Conservation (phyloP, 306 rosid species). For the Quillaja saponaria region DNA sequence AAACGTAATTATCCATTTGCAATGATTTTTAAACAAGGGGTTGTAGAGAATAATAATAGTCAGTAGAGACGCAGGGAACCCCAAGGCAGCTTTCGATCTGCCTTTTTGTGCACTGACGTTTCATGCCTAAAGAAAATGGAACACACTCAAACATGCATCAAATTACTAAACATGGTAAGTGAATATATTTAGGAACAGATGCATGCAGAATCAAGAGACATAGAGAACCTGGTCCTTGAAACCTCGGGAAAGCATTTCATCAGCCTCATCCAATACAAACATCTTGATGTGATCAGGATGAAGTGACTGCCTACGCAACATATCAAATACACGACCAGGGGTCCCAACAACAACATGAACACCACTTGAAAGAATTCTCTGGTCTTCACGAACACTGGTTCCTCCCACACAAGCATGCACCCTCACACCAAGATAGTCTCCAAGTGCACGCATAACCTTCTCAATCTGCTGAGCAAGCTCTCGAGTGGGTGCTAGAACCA, state of each 20-base stretch:
- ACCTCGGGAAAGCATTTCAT: constrained; percentile 82
- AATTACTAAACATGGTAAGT: background rate
- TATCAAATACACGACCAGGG: constrained; percentile 83
- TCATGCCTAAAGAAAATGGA: no score
- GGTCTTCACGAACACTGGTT: constrained; percentile 78
- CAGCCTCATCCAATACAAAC: constrained; percentile 90
- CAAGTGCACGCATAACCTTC: constrained; percentile 87
- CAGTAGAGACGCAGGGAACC: no score
- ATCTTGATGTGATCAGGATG: constrained; percentile 65
- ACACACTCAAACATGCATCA: background rate
- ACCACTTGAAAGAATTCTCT: constrained; percentile 66
- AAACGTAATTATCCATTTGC: no score
- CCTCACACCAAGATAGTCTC: constrained; percentile 76
- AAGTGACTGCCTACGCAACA: constrained; percentile 75
- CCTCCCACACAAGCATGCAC: constrained; percentile 88
- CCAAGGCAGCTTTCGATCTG: no score
- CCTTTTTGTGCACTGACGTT: no score
- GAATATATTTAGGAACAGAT: background rate
- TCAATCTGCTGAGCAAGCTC: constrained; percentile 87
- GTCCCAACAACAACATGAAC: constrained; percentile 88
- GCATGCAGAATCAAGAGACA: background rate
- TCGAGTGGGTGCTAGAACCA: constrained; percentile 79
- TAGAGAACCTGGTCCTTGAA: constrained; percentile 73
- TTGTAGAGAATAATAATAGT: no score
- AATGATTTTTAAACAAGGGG: no score